A percentile compares a stretch with the other conserved stretches of the same genome.
Conservation (phyloP, 495 filamentous ascomycete genomes). For the Bathelium albidoporum region DNA sequence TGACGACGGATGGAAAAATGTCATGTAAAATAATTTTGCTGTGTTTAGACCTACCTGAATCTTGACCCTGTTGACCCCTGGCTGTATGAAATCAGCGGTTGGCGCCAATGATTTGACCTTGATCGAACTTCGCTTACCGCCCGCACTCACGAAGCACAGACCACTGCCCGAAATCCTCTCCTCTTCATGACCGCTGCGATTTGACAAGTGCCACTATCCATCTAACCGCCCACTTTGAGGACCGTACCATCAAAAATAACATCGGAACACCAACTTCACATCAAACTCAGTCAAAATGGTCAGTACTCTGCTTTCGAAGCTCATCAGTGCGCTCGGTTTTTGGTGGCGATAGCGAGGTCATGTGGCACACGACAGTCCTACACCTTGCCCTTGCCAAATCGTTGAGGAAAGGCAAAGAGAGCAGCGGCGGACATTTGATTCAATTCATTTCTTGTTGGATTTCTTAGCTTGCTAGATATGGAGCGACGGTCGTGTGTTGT, state of each 20-base stretch:
- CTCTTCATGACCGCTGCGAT: background rate
- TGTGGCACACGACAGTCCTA: background rate
- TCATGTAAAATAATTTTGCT: too few relatives aligned
- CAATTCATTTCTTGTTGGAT: too few relatives aligned
- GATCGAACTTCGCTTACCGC: background rate
- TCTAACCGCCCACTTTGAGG: background rate
- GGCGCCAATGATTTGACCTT: background rate
- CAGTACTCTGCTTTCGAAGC: background rate
- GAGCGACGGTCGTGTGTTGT: background rate
- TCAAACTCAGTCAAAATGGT: background rate
- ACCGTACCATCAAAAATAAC: background rate
- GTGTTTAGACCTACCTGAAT: background rate
- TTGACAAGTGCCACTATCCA: background rate
- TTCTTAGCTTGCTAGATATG: too few relatives aligned
- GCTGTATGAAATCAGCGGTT: too few relatives aligned
- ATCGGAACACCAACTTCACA: background rate
- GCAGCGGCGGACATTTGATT: too few relatives aligned
- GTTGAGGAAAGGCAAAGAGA: background rate
- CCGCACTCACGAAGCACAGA: constrained; percentile 2
- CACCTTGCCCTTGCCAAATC: background rate
- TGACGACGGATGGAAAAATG: too few relatives aligned
- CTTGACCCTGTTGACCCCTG: too few relatives aligned
- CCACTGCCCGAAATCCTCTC: background rate
- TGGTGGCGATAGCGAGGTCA: background rate
- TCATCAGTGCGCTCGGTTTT: background rate